Evolutionary conservation across 305 asterid species (phyloP), one percentile per base, ranked within the genome.

Genomic region (Solanum hybrid): DNA sequence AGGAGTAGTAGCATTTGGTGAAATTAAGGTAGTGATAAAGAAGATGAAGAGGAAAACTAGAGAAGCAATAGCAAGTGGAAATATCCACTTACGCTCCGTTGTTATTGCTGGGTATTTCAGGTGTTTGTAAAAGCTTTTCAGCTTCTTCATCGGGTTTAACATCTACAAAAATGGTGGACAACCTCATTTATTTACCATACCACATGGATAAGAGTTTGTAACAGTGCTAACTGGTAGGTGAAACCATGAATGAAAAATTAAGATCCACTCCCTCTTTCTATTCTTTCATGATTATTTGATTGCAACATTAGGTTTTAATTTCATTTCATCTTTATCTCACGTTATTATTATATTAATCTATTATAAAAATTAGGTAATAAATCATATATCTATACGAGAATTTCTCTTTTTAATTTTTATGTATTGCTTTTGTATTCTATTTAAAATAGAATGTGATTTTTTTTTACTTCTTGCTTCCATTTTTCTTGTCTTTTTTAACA

Each of bases 21-120:
- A 95, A 83, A 95, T 92, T 61, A 97, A 89, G 51, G 98, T 95
- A 79, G 98, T 93, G 3, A 96, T 84, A 64, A 96, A 95, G 1
- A 97, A 91, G 31, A 97, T 93, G 90, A 96, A 96, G 0, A 97
- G 94, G 1, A 95, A 92, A 40, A 94, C 88, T 5, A 94, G 77
- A 24, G 98, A 93, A 74, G 93, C 98, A 33, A 97, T 92, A 34
- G 98, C 98, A 40, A 97, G 89, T 2, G 98, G 99, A 33, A 94
- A 95, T 95, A 96, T 95, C 98, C 98, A 97, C 89, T 95, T 97
- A 7, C 96, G 91, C 74, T 97, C 98, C 93, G 93, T 91, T 34
- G 93, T 91, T 34, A 93, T 91, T 36, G 94, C 94, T 2, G 96
- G 96, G 64, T 95, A 95, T n/a, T 95, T 92, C 42, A 96, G 90